phyloP scores from a whole-genome alignment of 768 basidiomycete genomes.

The Jaapia argillacea region DNA sequence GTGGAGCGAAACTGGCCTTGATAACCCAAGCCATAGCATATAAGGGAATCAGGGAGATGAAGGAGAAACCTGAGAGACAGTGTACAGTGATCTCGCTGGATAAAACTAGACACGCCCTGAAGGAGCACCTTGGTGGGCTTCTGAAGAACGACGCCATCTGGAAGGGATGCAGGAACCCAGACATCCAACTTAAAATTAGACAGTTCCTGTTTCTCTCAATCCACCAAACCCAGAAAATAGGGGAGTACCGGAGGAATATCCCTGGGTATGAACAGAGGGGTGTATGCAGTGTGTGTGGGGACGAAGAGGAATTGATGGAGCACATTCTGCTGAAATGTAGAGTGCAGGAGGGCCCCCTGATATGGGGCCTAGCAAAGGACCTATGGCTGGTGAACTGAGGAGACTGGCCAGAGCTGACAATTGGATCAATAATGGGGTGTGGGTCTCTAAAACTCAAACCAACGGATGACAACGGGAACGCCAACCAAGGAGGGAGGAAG shows the following conservation, averaged over 20 bases:
- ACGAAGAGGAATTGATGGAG: neutral
- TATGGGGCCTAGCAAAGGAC: neutral
- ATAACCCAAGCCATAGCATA: slow-evolving; percentile 13
- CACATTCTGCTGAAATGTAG: neutral
- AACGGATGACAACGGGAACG: neutral
- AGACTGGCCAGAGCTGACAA: neutral
- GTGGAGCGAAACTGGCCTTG: slow-evolving; percentile 8
- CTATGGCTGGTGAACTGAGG: neutral
- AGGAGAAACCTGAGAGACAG: neutral
- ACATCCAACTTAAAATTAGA: neutral
- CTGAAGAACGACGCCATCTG: neutral
- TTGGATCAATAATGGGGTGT: neutral
- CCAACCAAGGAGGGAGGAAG: neutral
- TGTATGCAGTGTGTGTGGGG: neutral
- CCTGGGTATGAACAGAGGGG: neutral
- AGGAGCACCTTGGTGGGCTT: neutral
- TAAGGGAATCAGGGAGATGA: neutral
- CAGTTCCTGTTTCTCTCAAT: neutral
- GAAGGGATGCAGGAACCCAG: neutral
- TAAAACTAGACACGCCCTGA: neutral
- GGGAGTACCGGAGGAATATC: neutral
- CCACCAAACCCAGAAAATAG: neutral
- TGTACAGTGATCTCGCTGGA: neutral
- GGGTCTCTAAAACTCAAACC: neutral
- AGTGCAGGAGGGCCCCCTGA: neutral